Conservation (phyloP, 1,284 basidiomycete genomes). For the Baeospora myosura region DNA sequence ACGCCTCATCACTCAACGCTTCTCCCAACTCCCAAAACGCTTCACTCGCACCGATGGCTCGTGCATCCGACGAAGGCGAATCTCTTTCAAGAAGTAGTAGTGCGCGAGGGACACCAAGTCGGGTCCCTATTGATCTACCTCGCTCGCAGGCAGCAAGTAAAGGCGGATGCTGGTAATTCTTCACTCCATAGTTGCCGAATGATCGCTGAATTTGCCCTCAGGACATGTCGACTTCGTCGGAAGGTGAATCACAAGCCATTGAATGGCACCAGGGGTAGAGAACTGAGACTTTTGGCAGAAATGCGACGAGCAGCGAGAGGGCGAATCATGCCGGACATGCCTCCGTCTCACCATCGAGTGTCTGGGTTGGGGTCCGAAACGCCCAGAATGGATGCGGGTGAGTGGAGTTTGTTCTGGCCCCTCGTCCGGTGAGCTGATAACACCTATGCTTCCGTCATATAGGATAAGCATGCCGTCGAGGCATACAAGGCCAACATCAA, state of each 20-base stretch:
- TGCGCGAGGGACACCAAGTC: slow-evolving; percentile 41
- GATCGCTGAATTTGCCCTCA: slow-evolving; percentile 20
- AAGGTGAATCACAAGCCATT: slow-evolving; percentile 43
- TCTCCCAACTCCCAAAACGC: too few species aligned
- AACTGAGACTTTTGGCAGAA: slow-evolving; percentile 38
- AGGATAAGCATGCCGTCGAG: slow-evolving; percentile 79
- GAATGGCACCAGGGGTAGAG: not conserved
- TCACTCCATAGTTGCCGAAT: slow-evolving; percentile 5
- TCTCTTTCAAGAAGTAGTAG: slow-evolving; percentile 29
- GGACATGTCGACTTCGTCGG: slow-evolving; percentile 74
- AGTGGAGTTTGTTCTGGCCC: slow-evolving; percentile 23
- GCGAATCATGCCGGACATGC: slow-evolving; percentile 71
- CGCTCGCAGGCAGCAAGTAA: slow-evolving; percentile 50
- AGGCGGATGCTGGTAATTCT: slow-evolving; percentile 73
- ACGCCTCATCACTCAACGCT: slow-evolving; percentile 31
- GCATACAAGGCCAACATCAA: slow-evolving; percentile 79
- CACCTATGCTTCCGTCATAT: slow-evolving; percentile 12
- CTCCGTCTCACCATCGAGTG: slow-evolving; percentile 69
- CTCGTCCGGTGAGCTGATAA: slow-evolving; percentile 10
- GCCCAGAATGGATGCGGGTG: slow-evolving; percentile 80
- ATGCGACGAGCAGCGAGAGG: slow-evolving; percentile 77
- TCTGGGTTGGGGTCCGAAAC: slow-evolving; percentile 71
- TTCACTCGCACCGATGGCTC: slow-evolving; percentile 33
- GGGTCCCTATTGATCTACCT: slow-evolving; percentile 42
- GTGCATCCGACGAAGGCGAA: slow-evolving; percentile 31